Evolutionary conservation across 2,329 filamentous ascomycete species (phyloP).

Genomic region (Diaporthe citrichinensis): DNA sequence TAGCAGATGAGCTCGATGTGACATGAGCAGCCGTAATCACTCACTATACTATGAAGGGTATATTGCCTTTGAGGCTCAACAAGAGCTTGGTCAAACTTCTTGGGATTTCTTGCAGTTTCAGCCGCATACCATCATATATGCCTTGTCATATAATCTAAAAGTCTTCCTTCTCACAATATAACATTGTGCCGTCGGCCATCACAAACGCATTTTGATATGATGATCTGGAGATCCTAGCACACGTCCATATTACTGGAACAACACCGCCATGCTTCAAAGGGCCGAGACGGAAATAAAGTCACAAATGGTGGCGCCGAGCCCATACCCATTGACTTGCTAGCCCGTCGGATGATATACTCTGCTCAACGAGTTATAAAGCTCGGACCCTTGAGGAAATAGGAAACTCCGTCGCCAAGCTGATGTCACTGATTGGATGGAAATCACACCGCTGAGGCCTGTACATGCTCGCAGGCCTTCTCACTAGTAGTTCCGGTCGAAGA

Average conservation of each 20-base stretch:
- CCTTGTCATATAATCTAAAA: not conserved
- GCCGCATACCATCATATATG: not conserved
- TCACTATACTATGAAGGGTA: not conserved
- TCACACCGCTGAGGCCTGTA: not conserved
- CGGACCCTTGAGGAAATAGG: not conserved
- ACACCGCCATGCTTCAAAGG: not conserved
- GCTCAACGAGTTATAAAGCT: not conserved
- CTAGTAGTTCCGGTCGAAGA: not conserved
- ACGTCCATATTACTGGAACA: not conserved
- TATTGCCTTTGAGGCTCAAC: not conserved
- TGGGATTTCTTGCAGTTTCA: constrained; percentile 12
- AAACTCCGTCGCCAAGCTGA: not conserved
- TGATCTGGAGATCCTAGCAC: not conserved
- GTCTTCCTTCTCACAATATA: not conserved
- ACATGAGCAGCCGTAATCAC: not conserved
- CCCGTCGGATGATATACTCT: not conserved
- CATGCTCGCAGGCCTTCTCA: not conserved
- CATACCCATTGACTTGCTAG: no score
- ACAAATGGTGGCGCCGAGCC: not conserved
- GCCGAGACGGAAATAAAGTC: not conserved
- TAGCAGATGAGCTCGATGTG: not conserved
- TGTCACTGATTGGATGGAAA: not conserved
- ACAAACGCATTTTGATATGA: not conserved
- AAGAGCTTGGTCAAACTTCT: constrained; percentile 10
- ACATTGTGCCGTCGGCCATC: not conserved